A percentile compares a stretch with the other conserved stretches of the same genome.
These are phyloP conservation scores for Pseudocercospora macadamiae DNA, from an alignment of 2,329 filamentous ascomycete genomes.

Conservation along the genomic window DNA sequence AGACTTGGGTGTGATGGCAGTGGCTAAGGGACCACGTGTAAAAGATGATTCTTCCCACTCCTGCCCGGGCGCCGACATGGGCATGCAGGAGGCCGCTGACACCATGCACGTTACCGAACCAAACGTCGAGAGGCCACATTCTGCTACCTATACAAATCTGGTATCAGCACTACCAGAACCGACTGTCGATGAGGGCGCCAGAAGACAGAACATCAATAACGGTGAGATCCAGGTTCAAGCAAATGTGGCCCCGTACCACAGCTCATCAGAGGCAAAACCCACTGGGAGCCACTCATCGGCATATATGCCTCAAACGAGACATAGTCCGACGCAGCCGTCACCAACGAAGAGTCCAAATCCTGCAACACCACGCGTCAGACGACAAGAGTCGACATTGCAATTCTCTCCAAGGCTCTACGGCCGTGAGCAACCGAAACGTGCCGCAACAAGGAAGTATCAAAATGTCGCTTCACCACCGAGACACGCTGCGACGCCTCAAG, in stretches of 20 bases:
- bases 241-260: too few relatives aligned
- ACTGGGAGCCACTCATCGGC: background rate
- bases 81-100: background rate
- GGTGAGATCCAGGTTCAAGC: background rate
- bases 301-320: background rate
- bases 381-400: background rate
- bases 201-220: too few relatives aligned
- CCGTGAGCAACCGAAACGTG: slow-evolving; percentile 9
- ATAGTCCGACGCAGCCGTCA: background rate
- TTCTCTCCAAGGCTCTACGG: slow-evolving; percentile 11
- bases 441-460: background rate
- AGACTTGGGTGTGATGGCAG: background rate
- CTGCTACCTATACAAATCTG: too few relatives aligned
- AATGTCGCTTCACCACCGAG: background rate
- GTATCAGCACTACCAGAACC: too few relatives aligned
- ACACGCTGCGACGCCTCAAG: background rate
- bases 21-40: background rate
- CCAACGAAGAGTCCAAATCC: background rate
- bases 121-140: too few relatives aligned
- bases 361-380: background rate
- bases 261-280: background rate
- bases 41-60: background rate
- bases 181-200: too few relatives aligned
- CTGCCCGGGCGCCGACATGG: background rate
- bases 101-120: background rate